Base-by-base conservation (phyloP, 2,329 filamentous ascomycete species). In the Aspergillus chevalieri region DNA sequence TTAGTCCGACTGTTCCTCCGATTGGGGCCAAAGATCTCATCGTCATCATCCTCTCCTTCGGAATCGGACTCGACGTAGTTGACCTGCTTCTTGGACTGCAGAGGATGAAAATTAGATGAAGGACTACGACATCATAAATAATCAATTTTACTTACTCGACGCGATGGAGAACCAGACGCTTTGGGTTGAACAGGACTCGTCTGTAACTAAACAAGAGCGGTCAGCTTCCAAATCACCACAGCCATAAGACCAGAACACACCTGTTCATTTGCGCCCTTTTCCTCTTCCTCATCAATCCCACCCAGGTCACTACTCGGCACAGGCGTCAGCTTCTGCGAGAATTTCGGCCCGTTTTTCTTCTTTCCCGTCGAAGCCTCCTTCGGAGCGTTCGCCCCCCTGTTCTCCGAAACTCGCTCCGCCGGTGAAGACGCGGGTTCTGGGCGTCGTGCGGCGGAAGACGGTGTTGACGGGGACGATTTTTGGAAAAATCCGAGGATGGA, bases 41-140 rank as follows among this genome's bases (percentile, higher is more conserved):
- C 85, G 45, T 89, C 86, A 10, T 89, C 86, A 47, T 75, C 74
- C 43, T 78, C 76, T 15, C 80, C 78, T 50, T 89, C 86, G 43
- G 88, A 86, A 42, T 88, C 89, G 1, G 88, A 90, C 62, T 96
- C 91, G 55, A 86, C 85, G 66, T 97, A 97, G 65, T 93, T 71
- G 19, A 70, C 79, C 43, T 76, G 68, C 60, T 83, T 85, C 66
- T 81, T 84, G 10, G 75, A 77, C 78, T 83, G 43, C 2, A 42
- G 10, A 21, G 8, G 10, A 33, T 30, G 34, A 36, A 14, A 14
- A 36, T 17, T 7, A 36, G 34, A 36, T 14, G n/a, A n/a, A n/a
- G 34, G 10, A 30, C 12, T 9, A 5, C 10, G 26, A 30, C 6
- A 36, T 7, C 12, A 9, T 6, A 10, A 10, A 21, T 10, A 21